Evolutionary conservation across 78 protist species (phyloP), one percentile per base, ranked within the genome.

Genomic region (Ministeria vibrans): DNA sequence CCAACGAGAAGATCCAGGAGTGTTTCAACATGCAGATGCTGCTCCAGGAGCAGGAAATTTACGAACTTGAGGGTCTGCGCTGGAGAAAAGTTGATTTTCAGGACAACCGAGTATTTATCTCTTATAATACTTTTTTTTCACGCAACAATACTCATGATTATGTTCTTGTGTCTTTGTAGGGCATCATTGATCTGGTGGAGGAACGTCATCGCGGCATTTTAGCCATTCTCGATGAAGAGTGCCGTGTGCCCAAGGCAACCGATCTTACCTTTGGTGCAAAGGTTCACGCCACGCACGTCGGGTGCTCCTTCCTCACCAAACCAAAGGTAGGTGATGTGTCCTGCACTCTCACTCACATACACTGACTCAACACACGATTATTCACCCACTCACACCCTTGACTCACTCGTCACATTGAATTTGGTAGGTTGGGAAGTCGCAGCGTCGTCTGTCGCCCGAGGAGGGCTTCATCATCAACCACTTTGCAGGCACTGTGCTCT

Each of bases 1-100:
- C 83, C 78, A 92, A 92, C 46, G 98, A 95, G 83, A 89, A 87
- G 74, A 75, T 95, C 55, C 98, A 95, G 89, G 95, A 73, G 82
- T 42, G 84, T 38, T 95, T 95, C 80, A 89, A 86, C 81, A 82
- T 82, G 38, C 64, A 82, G 15, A 85, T 87, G 9, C 88, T 93
- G 68, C 88, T 84, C 77, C 71, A 80, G 59, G 96, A 93, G 82
- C 91, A 91, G 66, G 88, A 85, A 42, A 85, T 81, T 7, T 91
- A 91, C 78, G 89, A 81, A 27, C 43, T 38, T 41, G 94, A 91
- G 49, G 89, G 89, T 22, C 69, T 91, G 34, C 76, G 73, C 30
- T 82, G 80, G 75, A 0, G 4, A 7, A 32, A 43, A 27, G 41
- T 82, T 45, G 49, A 73, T 4, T 82, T 28, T 25, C 30, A 32